phyloP scores from a whole-genome alignment of 2,329 filamentous ascomycete species.

The Sclerotinia sclerotiorum region DNA sequence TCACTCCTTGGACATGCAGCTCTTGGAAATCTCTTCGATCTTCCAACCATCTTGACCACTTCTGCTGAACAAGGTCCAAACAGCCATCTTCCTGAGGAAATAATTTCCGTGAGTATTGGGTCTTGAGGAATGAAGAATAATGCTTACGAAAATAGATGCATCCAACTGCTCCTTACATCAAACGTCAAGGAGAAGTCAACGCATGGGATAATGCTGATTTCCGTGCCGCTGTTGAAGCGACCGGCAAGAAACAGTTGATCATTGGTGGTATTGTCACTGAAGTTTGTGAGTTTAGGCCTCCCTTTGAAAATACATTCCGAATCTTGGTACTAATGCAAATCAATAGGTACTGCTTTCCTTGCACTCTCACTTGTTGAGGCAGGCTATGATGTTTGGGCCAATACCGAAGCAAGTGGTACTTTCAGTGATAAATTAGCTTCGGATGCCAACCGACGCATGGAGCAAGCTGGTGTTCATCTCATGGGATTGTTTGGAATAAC shows the following conservation, averaged over 20 bases:
- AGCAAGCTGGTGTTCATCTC: conserved; percentile 61
- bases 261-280: conserved; percentile 72
- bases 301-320: too few species aligned
- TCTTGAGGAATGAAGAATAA: too few species aligned
- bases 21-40: conserved; percentile 63
- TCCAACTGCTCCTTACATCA: conserved; percentile 64
- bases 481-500: conserved; percentile 38
- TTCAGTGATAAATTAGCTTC: conserved; percentile 60
- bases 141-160: conserved; percentile 47
- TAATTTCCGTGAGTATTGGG: conserved; percentile 47
- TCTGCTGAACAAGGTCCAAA: conserved; percentile 68
- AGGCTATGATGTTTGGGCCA: conserved; percentile 73
- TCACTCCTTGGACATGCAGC: conserved; percentile 67
- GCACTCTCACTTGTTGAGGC: conserved; percentile 69
- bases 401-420: conserved; percentile 70
- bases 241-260: conserved; percentile 68
- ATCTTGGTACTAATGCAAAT: neutral
- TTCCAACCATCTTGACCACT: conserved; percentile 69
- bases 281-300: conserved; percentile 54
- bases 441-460: conserved; percentile 66
- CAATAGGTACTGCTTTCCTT: conserved; percentile 64
- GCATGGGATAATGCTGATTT: conserved; percentile 76
- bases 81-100: conserved; percentile 68
- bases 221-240: conserved; percentile 61
- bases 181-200: conserved; percentile 70